phyloP scores from a whole-genome alignment of 805 yeast species.

The Candida xiaguanensis region DNA sequence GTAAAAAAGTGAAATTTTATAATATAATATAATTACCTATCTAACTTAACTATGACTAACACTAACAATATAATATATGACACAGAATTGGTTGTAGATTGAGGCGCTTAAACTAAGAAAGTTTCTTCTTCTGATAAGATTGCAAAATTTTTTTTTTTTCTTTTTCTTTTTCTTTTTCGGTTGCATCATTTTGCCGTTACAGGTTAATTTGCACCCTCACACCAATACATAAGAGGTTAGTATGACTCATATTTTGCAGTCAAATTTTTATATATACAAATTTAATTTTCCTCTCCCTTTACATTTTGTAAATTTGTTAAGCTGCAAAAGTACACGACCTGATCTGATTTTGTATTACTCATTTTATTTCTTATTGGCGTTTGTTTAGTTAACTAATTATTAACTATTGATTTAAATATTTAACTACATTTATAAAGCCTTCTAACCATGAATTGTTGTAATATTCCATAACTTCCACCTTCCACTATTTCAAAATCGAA shows the following conservation, averaged over 20 bases:
- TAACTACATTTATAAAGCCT: too few species aligned
- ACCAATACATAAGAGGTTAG: neutral
- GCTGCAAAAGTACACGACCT: too few species aligned
- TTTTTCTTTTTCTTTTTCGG: neutral
- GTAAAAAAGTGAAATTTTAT: neutral
- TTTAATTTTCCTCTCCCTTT: neutral
- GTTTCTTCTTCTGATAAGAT: neutral
- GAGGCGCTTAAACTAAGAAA: slow-evolving; percentile 1
- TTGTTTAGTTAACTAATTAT: too few species aligned
- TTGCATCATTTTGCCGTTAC: slow-evolving; percentile 3
- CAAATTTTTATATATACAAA: slow-evolving; percentile 4
- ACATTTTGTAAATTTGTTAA: too few species aligned
- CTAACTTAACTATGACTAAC: slow-evolving; percentile 4
- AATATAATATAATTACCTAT: too few species aligned
- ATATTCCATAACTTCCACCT: too few species aligned
- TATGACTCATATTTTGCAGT: slow-evolving; percentile 7
- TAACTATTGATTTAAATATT: too few species aligned
- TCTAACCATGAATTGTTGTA: too few species aligned
- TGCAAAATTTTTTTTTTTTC: neutral
- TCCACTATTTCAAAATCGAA: too few species aligned
- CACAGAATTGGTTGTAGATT: neutral
- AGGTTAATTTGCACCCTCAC: slow-evolving; percentile 1
- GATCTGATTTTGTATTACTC: neutral
- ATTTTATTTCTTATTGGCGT: too few species aligned
- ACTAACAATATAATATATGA: neutral